Evolutionary conservation across 345 rosid species (phyloP), one percentile per base, ranked within the genome.

Genomic region (Iberis pinnata): DNA sequence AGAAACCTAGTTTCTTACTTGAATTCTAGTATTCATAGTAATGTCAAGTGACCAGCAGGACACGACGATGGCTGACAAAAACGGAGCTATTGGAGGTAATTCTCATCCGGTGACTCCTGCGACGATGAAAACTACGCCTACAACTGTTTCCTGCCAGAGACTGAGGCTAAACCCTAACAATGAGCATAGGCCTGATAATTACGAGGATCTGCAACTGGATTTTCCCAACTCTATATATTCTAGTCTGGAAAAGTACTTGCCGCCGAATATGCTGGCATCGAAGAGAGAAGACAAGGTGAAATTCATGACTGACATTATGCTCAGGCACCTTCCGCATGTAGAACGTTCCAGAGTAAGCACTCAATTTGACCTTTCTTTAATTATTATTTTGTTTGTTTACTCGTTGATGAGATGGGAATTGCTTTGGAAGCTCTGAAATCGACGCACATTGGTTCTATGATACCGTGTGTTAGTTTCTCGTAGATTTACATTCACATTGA

Each of bases 231-330:
- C 75, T 40, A 77, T 89, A 26, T 84, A 83, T 53, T 77, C 81
- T 71, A 75, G 88, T 12, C 76, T 86, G 7, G 95, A 86, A 77
- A 67, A 79, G 11, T 84, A 86, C 82, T 69, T 86, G 67, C 97
- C 97, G 12, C 72, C 79, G 1, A 14, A 68, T 12, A 46, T 86
- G 70, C 80, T 84, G 20, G 50, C 61, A 17, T 62, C 71, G 5
- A 31, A 72, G 3, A 83, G 88, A 24, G 94, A 89, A 32, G 69
- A 74, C 35, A 82, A 84, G 76, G 67, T 79, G 45, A 71, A 70
- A 52, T 80, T 77, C 90, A 84, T 89, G 86, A 76, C 80, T 20
- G 81, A 78, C 55, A 79, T 86, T 59, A 78, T 89, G 62, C 65
- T 73, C 14, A 83, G 86, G 45, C 88, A 89, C 70, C 75, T 86